These are phyloP conservation scores for Corymbia maculata DNA, from an alignment of 345 rosid genomes.

Conservation along the genomic window DNA sequence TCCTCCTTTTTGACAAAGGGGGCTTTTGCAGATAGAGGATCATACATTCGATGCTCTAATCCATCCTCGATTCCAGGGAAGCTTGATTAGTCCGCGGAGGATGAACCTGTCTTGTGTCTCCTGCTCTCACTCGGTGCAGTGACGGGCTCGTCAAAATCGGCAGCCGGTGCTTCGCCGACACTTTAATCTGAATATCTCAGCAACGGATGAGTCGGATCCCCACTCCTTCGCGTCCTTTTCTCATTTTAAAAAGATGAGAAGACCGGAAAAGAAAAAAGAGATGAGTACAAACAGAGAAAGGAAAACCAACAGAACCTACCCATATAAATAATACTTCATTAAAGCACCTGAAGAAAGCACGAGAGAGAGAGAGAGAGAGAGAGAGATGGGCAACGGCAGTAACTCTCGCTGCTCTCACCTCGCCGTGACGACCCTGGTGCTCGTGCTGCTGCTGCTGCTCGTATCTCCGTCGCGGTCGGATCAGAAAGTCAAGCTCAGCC, in stretches of 20 bases:
- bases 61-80: background rate
- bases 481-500: conserved; percentile 38
- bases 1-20: background rate
- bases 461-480: background rate
- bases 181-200: background rate
- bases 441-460: background rate
- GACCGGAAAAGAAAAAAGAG: background rate
- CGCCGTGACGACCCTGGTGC: background rate
- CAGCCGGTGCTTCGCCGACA: background rate
- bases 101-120: background rate
- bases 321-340: background rate
- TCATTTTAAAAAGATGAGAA: background rate
- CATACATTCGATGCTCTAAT: background rate
- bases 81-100: background rate
- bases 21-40: background rate
- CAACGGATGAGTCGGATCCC: background rate
- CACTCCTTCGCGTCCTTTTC: background rate
- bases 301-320: background rate
- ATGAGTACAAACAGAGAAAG: background rate
- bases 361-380: background rate
- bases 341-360: background rate
- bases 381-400: background rate
- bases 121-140: background rate
- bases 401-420: background rate
- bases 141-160: background rate